These are phyloP conservation scores for Diaporthe velutina DNA, from an alignment of 2,329 filamentous ascomycete genomes.

Conservation along the genomic window DNA sequence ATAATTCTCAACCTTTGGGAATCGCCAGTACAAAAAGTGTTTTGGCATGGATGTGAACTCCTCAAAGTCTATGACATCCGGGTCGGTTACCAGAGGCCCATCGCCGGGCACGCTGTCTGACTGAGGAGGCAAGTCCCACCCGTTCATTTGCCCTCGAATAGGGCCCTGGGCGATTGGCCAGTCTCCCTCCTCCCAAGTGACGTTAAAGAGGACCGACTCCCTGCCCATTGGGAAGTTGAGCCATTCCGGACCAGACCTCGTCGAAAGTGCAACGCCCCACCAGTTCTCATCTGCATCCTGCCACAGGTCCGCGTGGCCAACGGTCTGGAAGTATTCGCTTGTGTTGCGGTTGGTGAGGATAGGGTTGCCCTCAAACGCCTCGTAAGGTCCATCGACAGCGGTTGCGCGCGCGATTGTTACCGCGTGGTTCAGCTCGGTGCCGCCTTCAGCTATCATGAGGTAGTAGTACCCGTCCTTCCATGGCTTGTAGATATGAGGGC, in stretches of 20 bases:
- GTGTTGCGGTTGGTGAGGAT: conserved; percentile 57
- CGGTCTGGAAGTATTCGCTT: conserved; percentile 56
- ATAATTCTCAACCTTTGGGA: conserved; percentile 41
- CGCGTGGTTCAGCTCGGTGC: conserved; percentile 57
- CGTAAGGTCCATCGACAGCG: conserved; percentile 58
- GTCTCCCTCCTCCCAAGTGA: conserved; percentile 60
- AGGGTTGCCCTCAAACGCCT: conserved; percentile 56
- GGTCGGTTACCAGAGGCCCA: conserved; percentile 57
- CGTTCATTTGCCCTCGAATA: conserved; percentile 59
- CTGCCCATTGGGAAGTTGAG: conserved; percentile 65
- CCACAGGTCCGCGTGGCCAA: conserved; percentile 61
- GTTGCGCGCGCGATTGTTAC: conserved; percentile 59
- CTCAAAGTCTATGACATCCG: conserved; percentile 61
- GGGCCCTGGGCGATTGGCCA: conserved; percentile 59
- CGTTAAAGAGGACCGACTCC: conserved; percentile 63
- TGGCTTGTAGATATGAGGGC: conserved; percentile 56
- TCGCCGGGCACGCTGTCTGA: conserved; percentile 52
- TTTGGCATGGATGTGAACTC: conserved; percentile 42
- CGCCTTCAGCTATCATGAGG: conserved; percentile 60
- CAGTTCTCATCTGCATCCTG: conserved; percentile 60
- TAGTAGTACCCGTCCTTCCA: conserved; percentile 58
- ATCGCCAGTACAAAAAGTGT: conserved; percentile 50
- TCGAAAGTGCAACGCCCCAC: conserved; percentile 64
- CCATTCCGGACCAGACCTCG: conserved; percentile 57
- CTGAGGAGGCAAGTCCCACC: conserved; percentile 52